Conservation (phyloP, 179 eudicot genomes). For the Gypsophila paniculata region DNA sequence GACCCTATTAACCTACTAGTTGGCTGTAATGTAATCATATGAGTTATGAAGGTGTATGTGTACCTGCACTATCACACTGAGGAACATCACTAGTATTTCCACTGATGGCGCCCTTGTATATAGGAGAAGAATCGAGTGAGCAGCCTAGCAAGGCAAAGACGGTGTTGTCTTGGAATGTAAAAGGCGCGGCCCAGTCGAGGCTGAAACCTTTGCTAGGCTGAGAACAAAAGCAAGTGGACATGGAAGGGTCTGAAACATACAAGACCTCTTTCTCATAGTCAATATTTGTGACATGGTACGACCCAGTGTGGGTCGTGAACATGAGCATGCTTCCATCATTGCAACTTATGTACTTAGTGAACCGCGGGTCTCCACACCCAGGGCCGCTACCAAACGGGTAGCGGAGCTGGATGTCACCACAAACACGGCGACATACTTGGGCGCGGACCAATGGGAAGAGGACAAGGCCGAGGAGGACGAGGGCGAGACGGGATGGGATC, state of each 20-base stretch:
- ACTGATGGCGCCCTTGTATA: constrained; percentile 39
- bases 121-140: constrained; percentile 44
- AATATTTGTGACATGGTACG: constrained; percentile 63
- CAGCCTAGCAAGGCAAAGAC: constrained; percentile 71
- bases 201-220: constrained; percentile 74
- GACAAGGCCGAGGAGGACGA: constrained; percentile 29
- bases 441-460: constrained; percentile 32
- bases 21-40: too few species aligned
- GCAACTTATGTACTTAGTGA: constrained; percentile 55
- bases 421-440: constrained; percentile 65
- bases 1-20: too few species aligned
- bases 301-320: constrained; percentile 64
- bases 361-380: constrained; percentile 82
- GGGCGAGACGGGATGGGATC: constrained; percentile 18
- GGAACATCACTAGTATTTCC: constrained; percentile 37
- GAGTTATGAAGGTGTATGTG: too few species aligned
- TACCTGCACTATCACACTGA: constrained; percentile 48
- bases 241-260: constrained; percentile 64
- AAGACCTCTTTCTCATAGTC: constrained; percentile 55
- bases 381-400: constrained; percentile 79
- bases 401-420: constrained; percentile 58
- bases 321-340: constrained; percentile 48
- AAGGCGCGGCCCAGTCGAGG: constrained; percentile 85
- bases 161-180: constrained; percentile 52
- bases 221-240: constrained; percentile 70